Evolutionary conservation across 2,329 filamentous ascomycete species (phyloP).

Genomic region (Ceratocystis albifundus): DNA sequence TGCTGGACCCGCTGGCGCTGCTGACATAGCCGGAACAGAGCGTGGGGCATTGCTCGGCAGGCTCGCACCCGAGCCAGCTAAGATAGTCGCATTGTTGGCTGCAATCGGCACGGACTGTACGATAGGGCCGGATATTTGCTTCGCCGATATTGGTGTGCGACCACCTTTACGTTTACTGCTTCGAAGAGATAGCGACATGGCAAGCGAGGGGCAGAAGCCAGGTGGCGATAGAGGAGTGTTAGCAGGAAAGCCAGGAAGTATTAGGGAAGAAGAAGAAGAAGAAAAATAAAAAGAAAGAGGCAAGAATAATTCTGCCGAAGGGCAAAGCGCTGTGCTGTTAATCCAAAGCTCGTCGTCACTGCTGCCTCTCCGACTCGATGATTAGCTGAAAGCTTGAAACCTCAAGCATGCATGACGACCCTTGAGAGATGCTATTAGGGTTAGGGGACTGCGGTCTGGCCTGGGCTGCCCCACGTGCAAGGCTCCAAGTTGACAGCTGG

Average conservation of each 20-base stretch:
- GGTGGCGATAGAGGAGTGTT: background rate
- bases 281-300: too few species aligned
- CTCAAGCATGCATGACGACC: constrained; percentile 8
- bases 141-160: constrained; percentile 50
- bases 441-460: background rate
- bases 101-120: constrained; percentile 37
- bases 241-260: background rate
- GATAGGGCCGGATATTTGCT: constrained; percentile 52
- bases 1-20: constrained; percentile 15
- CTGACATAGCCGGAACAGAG: constrained; percentile 14
- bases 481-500: too few species aligned
- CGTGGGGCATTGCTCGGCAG: constrained; percentile 19
- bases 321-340: background rate
- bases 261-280: too few species aligned
- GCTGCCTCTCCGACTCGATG: background rate
- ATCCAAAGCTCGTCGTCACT: background rate
- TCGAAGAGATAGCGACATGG: constrained; percentile 54
- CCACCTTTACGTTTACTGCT: constrained; percentile 49
- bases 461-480: background rate
- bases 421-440: background rate
- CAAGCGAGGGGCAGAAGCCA: background rate
- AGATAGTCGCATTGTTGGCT: constrained; percentile 25
- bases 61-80: constrained; percentile 25
- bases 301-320: background rate
- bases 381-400: background rate